Evolutionary conservation across 805 yeast species (phyloP), one percentile per base, ranked within the genome.

Genomic region (Wickerhamiella vanderwaltii): DNA sequence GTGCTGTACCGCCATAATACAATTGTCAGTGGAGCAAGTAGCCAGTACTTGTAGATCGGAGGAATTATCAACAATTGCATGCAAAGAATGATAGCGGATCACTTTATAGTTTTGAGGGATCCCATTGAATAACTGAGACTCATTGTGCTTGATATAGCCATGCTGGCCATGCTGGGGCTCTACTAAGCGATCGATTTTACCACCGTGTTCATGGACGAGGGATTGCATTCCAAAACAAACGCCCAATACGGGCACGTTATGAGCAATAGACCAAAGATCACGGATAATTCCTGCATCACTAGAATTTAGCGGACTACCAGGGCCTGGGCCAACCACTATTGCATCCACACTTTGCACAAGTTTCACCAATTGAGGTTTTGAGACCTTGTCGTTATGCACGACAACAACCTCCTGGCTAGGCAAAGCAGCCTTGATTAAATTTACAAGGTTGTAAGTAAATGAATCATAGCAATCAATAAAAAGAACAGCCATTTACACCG

Each of bases 401-500:
- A 78, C 73, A 29, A 65, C 55, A 3, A 77, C 78, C n/a, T 60
- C 49, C 9, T 35, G 35, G 16, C 29, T 24, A 5, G 35, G 34
- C 0, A 80, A 68, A 11, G 79, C 69, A 13, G 60, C 58, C 47
- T 69, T 71, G 18, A 87, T 59, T 16, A 88, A 68, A 37, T 71
- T 67, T 29, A 72, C 71, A 38, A 91, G 69, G 57, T 91, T 91
- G 61, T 73, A 82, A 4, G 95, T 81, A 67, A 88, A 91, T 2
- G 97, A 88, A 59, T 91, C 99, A 57, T 91, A 87, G 2, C 96
- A 87, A 59, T 91, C 98, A 11, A 91, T 72, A 35, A 85, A 69
- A 9, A 85, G 72, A 41, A 84, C 71, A 44, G 44, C 36, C 48
- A 43, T 43, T 11, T 18, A 11, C 35, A 24, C 26, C 7, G n/a